Evolutionary conservation across 2,329 filamentous ascomycete genomes (phyloP), one percentile per base, ranked within the genome.

Genomic region (Alternaria tenuissima): DNA sequence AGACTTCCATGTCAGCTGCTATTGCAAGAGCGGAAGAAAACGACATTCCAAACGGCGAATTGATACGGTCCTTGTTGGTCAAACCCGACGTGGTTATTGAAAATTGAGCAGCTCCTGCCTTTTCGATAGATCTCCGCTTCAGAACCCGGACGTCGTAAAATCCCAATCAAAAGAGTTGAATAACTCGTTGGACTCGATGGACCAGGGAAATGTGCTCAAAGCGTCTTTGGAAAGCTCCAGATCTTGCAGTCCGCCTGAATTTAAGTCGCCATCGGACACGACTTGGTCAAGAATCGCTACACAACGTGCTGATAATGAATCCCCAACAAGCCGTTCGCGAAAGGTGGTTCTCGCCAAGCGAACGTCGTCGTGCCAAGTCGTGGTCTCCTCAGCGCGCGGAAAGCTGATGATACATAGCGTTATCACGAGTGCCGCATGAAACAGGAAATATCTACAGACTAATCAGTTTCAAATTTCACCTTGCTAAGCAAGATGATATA

Each of bases 121-220:
- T 26, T n/a, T 9, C 22, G 9, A n/a, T 26, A 2, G 7, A 16
- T 6, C 62, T 38, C 3, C 18, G 5, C 22, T 14, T 28, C 24
- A 70, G 36, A 67, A 72, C 9, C 57, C 63, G 18, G 55, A 62
- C n/a, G 61, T 59, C 20, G 60, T 64, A n/a, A 71, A 48, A 24
- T 72, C 61, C 69, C 69, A 72, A 28, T 72, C 68, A 26, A 72
- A 70, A 3, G 69, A 69, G 38, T 62, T 61, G 44, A 72, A 72
- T 3, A 72, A 42, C 42, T 72, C 69, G n/a, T 64, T 68, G 9
- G 68, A 68, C 48, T 72, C 68, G 9, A 68, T 39, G 4, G 69
- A 72, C 69, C 69, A 72, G 12, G 69, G 69, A 30, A 72, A 72
- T 9, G 61, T 62, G 38, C 65, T 72, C 44, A 72, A 53, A 5